Base-by-base conservation (phyloP, 164 flowering plant genomes). In the Litsea cubeba region DNA sequence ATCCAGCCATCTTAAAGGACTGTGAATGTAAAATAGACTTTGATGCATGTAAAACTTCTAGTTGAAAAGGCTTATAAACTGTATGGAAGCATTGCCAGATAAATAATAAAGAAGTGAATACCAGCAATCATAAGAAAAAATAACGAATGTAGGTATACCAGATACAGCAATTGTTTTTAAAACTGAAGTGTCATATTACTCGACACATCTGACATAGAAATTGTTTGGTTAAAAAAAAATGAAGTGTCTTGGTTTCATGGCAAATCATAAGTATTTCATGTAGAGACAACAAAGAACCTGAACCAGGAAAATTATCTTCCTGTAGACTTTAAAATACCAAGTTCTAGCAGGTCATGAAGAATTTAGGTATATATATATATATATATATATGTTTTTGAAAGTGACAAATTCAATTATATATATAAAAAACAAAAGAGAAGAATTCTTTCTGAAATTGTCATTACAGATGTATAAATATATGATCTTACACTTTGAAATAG, bases 401-500 rank as follows among this genome's bases (percentile, higher is more conserved):
- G 46, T 66, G 69, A 54, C 12, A 54, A 54, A 17, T 54, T 20
- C 60, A 40, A 40, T 64, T 66, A 17, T 26, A 66, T 26, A 63
- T 23, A 23, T 11, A 63, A 24, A 63, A 25, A 22, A n/a, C 20
- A 15, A 63, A 25, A 11, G 22, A 30, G 68, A 26, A 65, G 20
- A 28, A 28, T 30, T 12, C 28, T 12, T 30, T 28, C n/a, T 30
- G 28, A 17, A 32, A 30, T 30, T 20, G 14, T 35, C 69, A 66
- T 66, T 18, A 28, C 46, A 66, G 8, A 28, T 1, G 8, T 28
- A 66, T 28, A 17, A 15, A 15, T 54, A 57, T 12, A 50, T 20
- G 30, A 5, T 72, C 65, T 86, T 86, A 94, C 98, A 96, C 85
- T 96, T 96, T 28, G 99, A 96, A 18, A 96, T 85, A 15, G 99